Percentiles rank a stretch among this genome's conserved stretches.
These are phyloP conservation scores for Aureobasidium sp. DNA, from an alignment of 2,329 filamentous ascomycete species.

Conservation along the genomic window DNA sequence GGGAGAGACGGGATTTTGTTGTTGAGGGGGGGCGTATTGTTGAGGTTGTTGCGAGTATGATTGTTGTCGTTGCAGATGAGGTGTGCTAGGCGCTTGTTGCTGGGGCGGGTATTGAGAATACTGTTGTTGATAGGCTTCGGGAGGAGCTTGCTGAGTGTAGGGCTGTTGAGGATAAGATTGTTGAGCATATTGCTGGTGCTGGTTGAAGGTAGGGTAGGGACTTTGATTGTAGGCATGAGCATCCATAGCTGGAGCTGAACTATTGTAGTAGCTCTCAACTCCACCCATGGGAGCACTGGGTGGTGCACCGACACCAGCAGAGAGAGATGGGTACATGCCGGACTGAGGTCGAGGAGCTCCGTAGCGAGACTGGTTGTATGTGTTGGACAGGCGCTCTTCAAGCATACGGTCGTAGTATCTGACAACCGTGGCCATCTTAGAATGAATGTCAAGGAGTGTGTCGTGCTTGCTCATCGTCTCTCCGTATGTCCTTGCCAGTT, in stretches of 20 bases:
- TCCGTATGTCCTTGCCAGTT: conserved; percentile 94
- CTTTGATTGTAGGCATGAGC: conserved; percentile 57
- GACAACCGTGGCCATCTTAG: conserved; percentile 95
- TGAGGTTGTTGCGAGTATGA: conserved; percentile 20
- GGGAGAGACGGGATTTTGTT: conserved; percentile 34
- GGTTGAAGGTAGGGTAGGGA: conserved; percentile 54
- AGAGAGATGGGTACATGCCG: conserved; percentile 77
- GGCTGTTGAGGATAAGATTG: conserved; percentile 41
- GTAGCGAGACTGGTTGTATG: conserved; percentile 80
- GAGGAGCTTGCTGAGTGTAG: conserved; percentile 36
- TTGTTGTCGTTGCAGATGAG: conserved; percentile 29
- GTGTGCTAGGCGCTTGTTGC: conserved; percentile 25
- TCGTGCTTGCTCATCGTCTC: conserved; percentile 99
- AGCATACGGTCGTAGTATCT: conserved; percentile 99
- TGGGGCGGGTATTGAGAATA: conserved; percentile 34
- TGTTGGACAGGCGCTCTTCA: conserved; percentile 92
- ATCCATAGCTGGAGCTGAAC: conserved; percentile 59
- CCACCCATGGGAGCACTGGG: conserved; percentile 52
- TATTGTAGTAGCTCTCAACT: conserved; percentile 86
- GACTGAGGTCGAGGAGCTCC: conserved; percentile 52
- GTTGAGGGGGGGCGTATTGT: conserved; percentile 32
- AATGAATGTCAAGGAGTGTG: conserved; percentile 91
- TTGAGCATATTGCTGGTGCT: conserved; percentile 40
- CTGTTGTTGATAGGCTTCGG: conserved; percentile 30
- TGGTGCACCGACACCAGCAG: conserved; percentile 49